Conservation (phyloP, 805 yeast species). For the Starmera quercuum region DNA sequence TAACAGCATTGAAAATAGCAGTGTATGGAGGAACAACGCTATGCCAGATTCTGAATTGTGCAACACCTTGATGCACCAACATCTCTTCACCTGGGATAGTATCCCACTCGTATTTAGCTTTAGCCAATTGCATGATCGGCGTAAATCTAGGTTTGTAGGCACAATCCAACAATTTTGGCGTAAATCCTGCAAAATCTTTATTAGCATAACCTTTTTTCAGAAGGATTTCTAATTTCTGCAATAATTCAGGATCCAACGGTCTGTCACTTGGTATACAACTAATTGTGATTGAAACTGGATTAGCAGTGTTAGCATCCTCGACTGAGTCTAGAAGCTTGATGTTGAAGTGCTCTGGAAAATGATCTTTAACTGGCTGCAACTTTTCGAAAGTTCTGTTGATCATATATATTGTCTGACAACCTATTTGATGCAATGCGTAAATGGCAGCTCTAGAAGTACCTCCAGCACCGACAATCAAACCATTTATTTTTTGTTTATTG, state of each 20-base stretch:
- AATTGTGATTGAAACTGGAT: conserved; percentile 51
- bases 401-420: conserved; percentile 70
- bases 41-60: conserved; percentile 77
- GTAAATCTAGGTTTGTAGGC: conserved; percentile 90
- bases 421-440: conserved; percentile 73
- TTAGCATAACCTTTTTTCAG: conserved; percentile 32
- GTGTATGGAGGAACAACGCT: conserved; percentile 57
- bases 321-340: conserved; percentile 47
- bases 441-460: conserved; percentile 96
- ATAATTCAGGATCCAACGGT: conserved; percentile 49
- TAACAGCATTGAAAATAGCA: conserved; percentile 55
- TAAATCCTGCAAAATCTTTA: conserved; percentile 26
- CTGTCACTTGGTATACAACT: conserved; percentile 82
- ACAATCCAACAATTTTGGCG: conserved; percentile 72
- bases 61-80: conserved; percentile 90
- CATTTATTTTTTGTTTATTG: conserved; percentile 33
- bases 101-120: conserved; percentile 57
- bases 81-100: conserved; percentile 87
- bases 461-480: conserved; percentile 91
- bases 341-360: conserved; percentile 55
- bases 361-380: conserved; percentile 45
- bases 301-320: conserved; percentile 32
- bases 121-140: conserved; percentile 76
- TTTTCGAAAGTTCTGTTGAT: conserved; percentile 73
- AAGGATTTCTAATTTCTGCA: conserved; percentile 38